A percentile compares a stretch with the other conserved stretches of the same genome.
Evolutionary conservation across 352 stramenopile genomes (phyloP).

Genomic region (Phytopythium boreale): DNA sequence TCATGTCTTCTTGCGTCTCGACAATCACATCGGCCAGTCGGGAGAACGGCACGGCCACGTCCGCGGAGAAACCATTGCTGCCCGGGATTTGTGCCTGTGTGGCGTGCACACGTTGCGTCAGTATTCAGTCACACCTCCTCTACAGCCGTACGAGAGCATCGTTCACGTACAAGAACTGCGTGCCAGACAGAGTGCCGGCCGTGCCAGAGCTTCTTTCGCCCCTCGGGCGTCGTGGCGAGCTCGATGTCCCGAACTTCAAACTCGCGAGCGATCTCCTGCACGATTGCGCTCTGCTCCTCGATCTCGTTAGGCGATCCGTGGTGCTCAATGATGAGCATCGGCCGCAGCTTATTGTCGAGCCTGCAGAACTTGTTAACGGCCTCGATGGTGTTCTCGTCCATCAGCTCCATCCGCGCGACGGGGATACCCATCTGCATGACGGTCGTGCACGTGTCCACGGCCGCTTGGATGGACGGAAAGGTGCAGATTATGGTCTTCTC

Average conservation of each 20-base stretch:
- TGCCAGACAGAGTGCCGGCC: conserved; percentile 81
- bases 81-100: conserved; percentile 58
- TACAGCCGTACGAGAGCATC: not conserved
- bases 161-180: conserved; percentile 47
- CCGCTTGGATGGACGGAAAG: conserved; percentile 87
- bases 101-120: not conserved
- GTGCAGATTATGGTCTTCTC: conserved; percentile 89
- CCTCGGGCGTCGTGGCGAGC: conserved; percentile 52
- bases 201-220: conserved; percentile 73
- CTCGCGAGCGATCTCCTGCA: conserved; percentile 78
- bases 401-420: conserved; percentile 80
- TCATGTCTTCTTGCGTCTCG: conserved; percentile 89
- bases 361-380: conserved; percentile 81
- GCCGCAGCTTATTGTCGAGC: conserved; percentile 59
- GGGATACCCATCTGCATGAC: conserved; percentile 84
- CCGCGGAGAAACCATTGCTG: conserved; percentile 84
- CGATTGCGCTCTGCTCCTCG: conserved; percentile 75
- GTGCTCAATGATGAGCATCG: conserved; percentile 95
- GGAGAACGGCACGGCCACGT: conserved; percentile 95
- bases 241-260: conserved; percentile 76
- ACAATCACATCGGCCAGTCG: conserved; percentile 90
- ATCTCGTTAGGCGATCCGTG: conserved; percentile 67
- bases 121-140: not conserved
- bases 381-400: conserved; percentile 65
- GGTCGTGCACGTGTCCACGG: conserved; percentile 65